Conservation (phyloP, 2,329 filamentous ascomycete genomes). For the Curvularia sp. region DNA sequence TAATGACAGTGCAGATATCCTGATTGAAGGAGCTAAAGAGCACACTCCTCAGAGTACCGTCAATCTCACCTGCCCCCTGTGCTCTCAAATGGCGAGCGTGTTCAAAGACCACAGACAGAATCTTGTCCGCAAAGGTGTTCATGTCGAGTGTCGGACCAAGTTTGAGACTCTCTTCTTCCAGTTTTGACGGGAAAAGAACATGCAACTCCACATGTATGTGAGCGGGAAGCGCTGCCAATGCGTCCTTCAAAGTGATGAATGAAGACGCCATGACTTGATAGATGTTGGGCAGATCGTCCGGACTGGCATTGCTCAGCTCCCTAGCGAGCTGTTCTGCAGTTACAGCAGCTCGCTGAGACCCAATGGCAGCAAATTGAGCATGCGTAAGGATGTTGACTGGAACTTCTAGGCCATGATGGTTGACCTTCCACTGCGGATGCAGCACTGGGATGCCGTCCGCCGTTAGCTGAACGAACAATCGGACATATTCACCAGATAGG, state of each 20-base stretch:
- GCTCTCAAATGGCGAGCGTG: conserved; percentile 77
- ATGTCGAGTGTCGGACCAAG: conserved; percentile 80
- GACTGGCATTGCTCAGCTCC: conserved; percentile 33
- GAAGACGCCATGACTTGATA: conserved; percentile 76
- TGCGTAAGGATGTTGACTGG: conserved; percentile 80
- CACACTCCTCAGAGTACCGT: conserved; percentile 80
- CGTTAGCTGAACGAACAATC: conserved; percentile 90
- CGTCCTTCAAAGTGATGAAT: conserved; percentile 80
- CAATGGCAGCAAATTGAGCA: conserved; percentile 68
- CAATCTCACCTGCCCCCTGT: conserved; percentile 57
- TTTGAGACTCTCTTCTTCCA: conserved; percentile 73
- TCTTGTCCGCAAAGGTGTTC: conserved; percentile 83
- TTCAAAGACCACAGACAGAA: conserved; percentile 87
- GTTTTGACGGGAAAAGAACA: conserved; percentile 79
- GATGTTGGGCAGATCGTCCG: conserved; percentile 61
- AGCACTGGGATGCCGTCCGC: conserved; percentile 85
- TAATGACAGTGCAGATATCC: conserved; percentile 88
- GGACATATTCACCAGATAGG: conserved; percentile 91
- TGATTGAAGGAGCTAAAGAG: conserved; percentile 95
- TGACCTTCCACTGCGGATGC: conserved; percentile 83
- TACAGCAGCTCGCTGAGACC: conserved; percentile 40
- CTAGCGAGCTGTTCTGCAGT: conserved; percentile 34
- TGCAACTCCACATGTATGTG: conserved; percentile 92
- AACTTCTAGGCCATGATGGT: conserved; percentile 77
- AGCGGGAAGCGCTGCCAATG: conserved; percentile 74